Conservation (phyloP, 2,329 filamentous ascomycete species). For the Phyllachora maydis region DNA sequence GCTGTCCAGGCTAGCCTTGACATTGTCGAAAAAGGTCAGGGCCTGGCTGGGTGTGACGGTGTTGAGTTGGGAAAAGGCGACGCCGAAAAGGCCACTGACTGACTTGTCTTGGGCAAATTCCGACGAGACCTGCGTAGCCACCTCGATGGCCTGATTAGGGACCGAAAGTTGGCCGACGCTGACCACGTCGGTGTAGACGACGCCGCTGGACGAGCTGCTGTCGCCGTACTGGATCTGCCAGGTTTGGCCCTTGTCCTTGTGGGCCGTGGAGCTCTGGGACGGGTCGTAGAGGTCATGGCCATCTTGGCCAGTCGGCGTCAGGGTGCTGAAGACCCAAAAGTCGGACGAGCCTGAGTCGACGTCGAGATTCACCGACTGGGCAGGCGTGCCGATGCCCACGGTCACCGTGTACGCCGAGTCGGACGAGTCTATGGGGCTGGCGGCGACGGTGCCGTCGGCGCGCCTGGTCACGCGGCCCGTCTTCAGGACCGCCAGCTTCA, state of each 20-base stretch:
- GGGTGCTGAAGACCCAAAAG: constrained; percentile 1
- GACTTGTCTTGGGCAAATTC: constrained; percentile 15
- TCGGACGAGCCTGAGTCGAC: constrained; percentile 1
- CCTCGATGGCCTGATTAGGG: constrained; percentile 19
- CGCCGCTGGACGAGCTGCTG: constrained; percentile 16
- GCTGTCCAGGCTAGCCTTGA: constrained; percentile 8
- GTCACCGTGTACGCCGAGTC: neutral
- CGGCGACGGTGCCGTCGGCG: neutral
- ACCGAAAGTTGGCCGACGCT: constrained; percentile 19
- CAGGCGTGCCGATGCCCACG: neutral
- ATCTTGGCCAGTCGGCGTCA: constrained; percentile 3
- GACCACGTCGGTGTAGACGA: constrained; percentile 20
- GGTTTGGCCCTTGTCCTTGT: constrained; percentile 1
- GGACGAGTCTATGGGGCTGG: neutral
- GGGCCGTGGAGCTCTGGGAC: neutral
- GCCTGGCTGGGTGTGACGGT: constrained; percentile 17
- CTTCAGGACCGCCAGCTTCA: neutral
- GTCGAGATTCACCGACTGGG: neutral
- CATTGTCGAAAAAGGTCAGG: constrained; percentile 18
- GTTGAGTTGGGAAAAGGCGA: constrained; percentile 21
- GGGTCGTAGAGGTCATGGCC: neutral
- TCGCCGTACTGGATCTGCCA: constrained; percentile 22
- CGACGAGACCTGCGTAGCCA: constrained; percentile 16
- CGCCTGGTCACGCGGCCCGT: neutral
- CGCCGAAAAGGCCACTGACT: constrained; percentile 20